These are phyloP conservation scores for Fusarium begoniae DNA, from an alignment of 2,329 filamentous ascomycete genomes.

Conservation along the genomic window DNA sequence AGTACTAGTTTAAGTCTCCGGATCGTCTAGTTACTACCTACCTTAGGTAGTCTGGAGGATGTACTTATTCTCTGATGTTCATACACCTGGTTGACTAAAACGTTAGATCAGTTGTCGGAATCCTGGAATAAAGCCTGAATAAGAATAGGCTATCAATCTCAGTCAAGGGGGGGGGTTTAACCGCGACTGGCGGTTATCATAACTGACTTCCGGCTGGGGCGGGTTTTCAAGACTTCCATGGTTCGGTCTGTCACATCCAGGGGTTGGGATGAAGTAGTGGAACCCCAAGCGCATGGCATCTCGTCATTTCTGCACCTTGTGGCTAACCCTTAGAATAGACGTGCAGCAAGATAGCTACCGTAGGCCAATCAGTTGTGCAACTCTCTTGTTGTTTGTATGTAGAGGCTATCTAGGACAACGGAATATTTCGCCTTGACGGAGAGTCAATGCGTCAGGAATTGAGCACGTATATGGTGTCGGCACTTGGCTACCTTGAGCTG, in stretches of 20 bases:
- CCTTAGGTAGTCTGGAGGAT: not conserved
- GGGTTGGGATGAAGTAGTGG: conserved; percentile 34
- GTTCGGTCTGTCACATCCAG: conserved; percentile 14
- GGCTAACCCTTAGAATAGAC: conserved; percentile 16
- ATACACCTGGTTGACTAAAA: not conserved
- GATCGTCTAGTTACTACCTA: not conserved
- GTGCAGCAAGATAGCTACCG: conserved; percentile 5
- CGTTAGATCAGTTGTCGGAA: not conserved
- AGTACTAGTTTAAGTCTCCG: not conserved
- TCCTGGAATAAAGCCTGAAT: conserved; percentile 28
- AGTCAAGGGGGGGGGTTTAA: conserved; percentile 8
- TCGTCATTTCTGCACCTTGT: conserved; percentile 37
- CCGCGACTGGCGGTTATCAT: conserved; percentile 27
- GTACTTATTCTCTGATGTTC: not conserved
- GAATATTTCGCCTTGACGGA: not conserved
- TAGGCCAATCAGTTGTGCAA: conserved; percentile 3
- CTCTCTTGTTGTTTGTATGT: not conserved
- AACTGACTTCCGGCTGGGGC: conserved; percentile 1
- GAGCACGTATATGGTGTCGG: conserved; percentile 2
- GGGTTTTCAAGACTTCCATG: conserved; percentile 5
- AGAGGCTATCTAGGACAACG: not conserved
- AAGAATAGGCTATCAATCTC: conserved; percentile 1
- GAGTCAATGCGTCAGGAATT: not conserved
- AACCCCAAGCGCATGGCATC: conserved; percentile 36
- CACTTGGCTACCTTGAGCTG: conserved; percentile 7